Base-by-base conservation (phyloP, 2,329 filamentous ascomycete species). In the Furcasterigmium sp. region DNA sequence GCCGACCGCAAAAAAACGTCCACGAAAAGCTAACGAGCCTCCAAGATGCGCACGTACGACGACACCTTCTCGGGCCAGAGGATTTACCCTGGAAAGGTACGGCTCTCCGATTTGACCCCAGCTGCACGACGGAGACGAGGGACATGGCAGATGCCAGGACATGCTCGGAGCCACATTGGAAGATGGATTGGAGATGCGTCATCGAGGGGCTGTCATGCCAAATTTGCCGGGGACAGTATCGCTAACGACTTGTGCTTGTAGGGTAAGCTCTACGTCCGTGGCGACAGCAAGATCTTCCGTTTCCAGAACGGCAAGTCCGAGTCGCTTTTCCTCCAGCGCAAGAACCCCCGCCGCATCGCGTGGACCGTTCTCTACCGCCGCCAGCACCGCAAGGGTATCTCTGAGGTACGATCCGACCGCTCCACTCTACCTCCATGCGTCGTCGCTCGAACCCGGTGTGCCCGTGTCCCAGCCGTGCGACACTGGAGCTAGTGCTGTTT, bases 251-350 rank as follows among this genome's bases (percentile, higher is more conserved):
- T 50, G 48, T 48, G 40, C 41, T n/a, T 64, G 67, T 69, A 97
- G 93, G 93, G 93, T 80, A 97, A 97, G 82, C 87, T 98, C 79
- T 98, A 91, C 80, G 80, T 98, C 82, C 90, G 93, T 75, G 91
- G 91, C 70, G 93, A 98, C 83, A 95, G 87, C 90, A 98, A 97
- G 83, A 84, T 97, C 82, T 98, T 98, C 87, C 91, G 93, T 70
- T 98, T 98, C 87, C 90, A 95, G 78, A 96, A 95, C 78, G 90
- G 93, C 80, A 98, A 98, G 81, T 91, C 89, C 76, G 93, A 98
- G 80, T 95, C 90, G 59, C 88, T 98, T 60, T 98, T 98, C 85
- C 88, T 97, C 62, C 93, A 98, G 84, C 91, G 93, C 82, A 98
- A 98, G 89, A 98, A 98, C 85, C 93, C 93, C 71, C 91, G 93